Evolutionary conservation across 768 basidiomycete genomes (phyloP).

Genomic region (Boletus sp.): DNA sequence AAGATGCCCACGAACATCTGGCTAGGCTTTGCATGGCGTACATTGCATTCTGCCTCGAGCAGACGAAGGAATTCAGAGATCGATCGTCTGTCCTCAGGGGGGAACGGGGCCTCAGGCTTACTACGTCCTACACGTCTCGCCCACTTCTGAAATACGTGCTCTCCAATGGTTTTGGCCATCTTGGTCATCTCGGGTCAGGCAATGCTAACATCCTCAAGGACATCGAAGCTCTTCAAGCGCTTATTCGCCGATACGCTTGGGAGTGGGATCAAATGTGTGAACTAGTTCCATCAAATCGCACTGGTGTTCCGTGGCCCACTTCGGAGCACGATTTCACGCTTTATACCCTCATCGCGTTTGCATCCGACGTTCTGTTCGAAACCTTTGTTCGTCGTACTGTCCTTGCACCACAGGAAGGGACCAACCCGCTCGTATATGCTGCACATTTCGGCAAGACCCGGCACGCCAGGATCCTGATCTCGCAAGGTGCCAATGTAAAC

Average conservation of each 20-base stretch:
- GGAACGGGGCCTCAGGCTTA: not conserved
- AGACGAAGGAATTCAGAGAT: not conserved
- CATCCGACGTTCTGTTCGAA: not conserved
- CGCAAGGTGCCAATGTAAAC: not conserved
- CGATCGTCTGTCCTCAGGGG: not conserved
- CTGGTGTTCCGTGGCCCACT: constrained; percentile 1
- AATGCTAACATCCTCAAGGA: not conserved
- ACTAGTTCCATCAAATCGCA: not conserved
- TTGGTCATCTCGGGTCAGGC: not conserved
- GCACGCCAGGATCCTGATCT: not conserved
- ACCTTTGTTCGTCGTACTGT: not conserved
- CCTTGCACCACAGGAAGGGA: not conserved
- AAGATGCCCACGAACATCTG: constrained; percentile 1
- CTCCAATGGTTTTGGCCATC: constrained; percentile 8
- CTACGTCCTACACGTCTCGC: not conserved
- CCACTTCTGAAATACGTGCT: constrained; percentile 13
- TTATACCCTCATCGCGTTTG: constrained; percentile 8
- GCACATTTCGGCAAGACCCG: not conserved
- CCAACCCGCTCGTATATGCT: constrained; percentile 8
- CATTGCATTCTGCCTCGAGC: constrained; percentile 3
- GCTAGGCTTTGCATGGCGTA: constrained; percentile 14
- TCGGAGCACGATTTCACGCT: not conserved
- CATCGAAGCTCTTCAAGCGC: not conserved
- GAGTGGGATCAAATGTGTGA: constrained; percentile 3
- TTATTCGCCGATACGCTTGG: not conserved